Percentiles rank a stretch among this genome's conserved stretches.
These are phyloP conservation scores for Phytophthora rubi DNA, from an alignment of 352 stramenopile genomes.

Conservation along the genomic window DNA sequence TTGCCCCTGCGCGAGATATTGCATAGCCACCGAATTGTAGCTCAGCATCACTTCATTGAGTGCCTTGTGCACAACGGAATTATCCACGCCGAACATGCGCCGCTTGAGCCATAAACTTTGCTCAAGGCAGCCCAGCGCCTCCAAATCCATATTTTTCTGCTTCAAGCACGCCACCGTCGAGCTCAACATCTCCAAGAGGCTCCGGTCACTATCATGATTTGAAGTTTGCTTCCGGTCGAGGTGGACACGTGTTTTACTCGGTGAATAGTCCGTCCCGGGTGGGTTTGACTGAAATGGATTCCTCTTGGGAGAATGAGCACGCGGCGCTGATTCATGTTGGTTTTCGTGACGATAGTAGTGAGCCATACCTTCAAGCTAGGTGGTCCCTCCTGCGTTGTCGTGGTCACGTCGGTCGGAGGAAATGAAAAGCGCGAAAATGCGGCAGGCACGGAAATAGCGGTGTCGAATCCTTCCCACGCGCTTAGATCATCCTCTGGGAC, in stretches of 20 bases:
- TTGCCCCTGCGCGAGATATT: conserved; percentile 56
- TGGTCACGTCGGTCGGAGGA: not conserved
- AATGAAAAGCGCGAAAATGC: conserved; percentile 14
- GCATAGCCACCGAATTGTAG: conserved; percentile 84
- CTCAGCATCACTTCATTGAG: conserved; percentile 73
- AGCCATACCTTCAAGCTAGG: conserved; percentile 16
- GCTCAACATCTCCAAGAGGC: conserved; percentile 71
- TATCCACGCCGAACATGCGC: conserved; percentile 76
- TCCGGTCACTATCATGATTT: conserved; percentile 60
- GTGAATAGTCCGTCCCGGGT: conserved; percentile 16
- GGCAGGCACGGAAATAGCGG: conserved; percentile 25
- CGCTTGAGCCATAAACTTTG: conserved; percentile 79
- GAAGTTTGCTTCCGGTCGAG: conserved; percentile 12
- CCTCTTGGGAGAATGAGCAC: conserved; percentile 22
- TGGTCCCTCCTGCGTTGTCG: not conserved
- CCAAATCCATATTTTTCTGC: conserved; percentile 77
- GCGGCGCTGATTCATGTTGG: conserved; percentile 8
- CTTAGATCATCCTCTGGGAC: conserved; percentile 21
- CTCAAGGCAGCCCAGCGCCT: conserved; percentile 77
- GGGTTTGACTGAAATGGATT: conserved; percentile 51
- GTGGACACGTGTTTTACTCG: conserved; percentile 21
- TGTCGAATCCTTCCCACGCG: conserved; percentile 13
- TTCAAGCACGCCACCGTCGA: conserved; percentile 74
- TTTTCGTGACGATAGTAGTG: conserved; percentile 30
- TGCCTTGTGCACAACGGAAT: conserved; percentile 55